These are phyloP conservation scores for Hyaloscypha finlandica DNA, from an alignment of 495 filamentous ascomycete genomes.

Conservation along the genomic window DNA sequence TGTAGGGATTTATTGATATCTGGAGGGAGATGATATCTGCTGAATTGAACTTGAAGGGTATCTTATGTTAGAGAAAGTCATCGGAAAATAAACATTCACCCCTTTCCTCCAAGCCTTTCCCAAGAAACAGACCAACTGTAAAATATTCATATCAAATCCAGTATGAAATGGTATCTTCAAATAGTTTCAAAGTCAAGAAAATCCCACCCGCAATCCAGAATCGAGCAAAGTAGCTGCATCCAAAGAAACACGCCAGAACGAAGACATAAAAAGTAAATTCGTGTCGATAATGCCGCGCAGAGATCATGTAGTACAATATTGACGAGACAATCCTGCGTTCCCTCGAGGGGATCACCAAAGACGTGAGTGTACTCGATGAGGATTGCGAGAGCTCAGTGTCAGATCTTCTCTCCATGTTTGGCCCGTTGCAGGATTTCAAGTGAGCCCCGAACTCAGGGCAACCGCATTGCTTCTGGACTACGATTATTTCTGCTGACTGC, in stretches of 20 bases:
- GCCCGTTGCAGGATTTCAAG: not conserved
- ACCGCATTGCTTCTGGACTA: not conserved
- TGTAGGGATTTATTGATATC: no score
- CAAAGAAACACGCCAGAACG: slow-evolving; percentile 6
- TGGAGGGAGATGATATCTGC: no score
- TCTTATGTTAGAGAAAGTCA: not conserved
- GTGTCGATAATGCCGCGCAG: not conserved
- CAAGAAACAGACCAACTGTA: not conserved
- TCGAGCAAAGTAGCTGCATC: slow-evolving; percentile 5
- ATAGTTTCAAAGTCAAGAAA: slow-evolving; percentile 1
- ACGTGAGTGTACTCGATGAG: not conserved
- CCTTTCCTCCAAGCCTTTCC: not conserved
- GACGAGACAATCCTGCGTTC: not conserved
- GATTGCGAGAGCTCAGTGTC: not conserved
- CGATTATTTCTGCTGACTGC: not conserved
- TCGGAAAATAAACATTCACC: not conserved
- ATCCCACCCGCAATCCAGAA: not conserved
- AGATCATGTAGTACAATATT: not conserved
- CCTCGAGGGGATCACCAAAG: not conserved
- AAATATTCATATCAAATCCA: not conserved
- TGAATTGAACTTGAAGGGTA: no score
- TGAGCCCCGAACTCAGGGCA: not conserved
- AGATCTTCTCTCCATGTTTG: not conserved
- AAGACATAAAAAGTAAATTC: slow-evolving; percentile 2
- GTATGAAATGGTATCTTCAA: not conserved